Percentiles rank a stretch among this genome's conserved stretches.
phyloP scores from a whole-genome alignment of 306 rosid species.

The Malus domestica region ASM211411v1 NC_041794.1:1637001-1637500 shows the following conservation, averaged over 20 bases:
- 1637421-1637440: conserved; percentile 55
- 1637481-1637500: too few relatives aligned
- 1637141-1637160: conserved; percentile 55
- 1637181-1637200: conserved; percentile 95
- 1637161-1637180: conserved; percentile 80
- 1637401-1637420: conserved; percentile 87
- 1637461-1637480: too few relatives aligned
- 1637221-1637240: conserved; percentile 56
- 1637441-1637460: conserved; percentile 14
- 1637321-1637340: conserved; percentile 37
- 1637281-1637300: neutral
- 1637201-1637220: conserved; percentile 69
- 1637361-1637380: conserved; percentile 66
- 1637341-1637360: conserved; percentile 77
- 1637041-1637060: neutral
- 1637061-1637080: neutral
- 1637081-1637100: conserved; percentile 28
- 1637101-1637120: conserved; percentile 58
- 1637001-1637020: too few relatives aligned
- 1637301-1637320: neutral
- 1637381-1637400: conserved; percentile 57
- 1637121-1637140: conserved; percentile 42
- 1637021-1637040: neutral
- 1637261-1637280: neutral
- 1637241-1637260: conserved; percentile 29